phyloP scores from a whole-genome alignment of 176 grass and related monocot species.

The Eragrostis curvula region DNA sequence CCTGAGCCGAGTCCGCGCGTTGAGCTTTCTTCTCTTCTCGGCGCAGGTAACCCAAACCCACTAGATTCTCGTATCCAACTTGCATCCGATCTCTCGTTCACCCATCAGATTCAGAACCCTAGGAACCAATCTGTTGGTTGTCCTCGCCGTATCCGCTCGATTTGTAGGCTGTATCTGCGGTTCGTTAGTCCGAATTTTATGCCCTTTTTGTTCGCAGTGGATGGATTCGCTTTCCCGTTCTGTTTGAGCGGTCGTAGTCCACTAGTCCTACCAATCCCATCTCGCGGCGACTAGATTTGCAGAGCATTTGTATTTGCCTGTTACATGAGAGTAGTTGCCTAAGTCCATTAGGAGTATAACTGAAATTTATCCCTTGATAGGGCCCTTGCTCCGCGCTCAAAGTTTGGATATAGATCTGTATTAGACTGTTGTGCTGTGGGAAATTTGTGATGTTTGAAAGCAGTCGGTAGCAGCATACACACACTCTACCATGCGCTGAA shows the following conservation, averaged over 20 bases:
- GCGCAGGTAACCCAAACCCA: slow-evolving; percentile 17
- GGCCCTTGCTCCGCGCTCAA: not conserved
- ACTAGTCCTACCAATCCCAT: not conserved
- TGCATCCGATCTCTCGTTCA: not conserved
- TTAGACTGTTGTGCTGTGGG: not conserved
- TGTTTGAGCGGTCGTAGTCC: not conserved
- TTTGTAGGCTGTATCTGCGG: not conserved
- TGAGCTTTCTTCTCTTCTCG: not conserved
- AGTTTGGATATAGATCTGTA: not conserved
- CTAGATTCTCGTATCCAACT: not conserved
- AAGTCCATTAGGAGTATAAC: too few relatives aligned
- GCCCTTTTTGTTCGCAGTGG: not conserved
- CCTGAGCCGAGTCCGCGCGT: not conserved
- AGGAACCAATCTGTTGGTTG: not conserved
- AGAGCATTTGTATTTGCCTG: not conserved
- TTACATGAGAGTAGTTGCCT: not conserved
- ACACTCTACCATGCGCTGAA: too few relatives aligned
- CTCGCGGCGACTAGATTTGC: not conserved
- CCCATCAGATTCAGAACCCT: slow-evolving; percentile 31
- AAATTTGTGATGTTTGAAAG: not conserved
- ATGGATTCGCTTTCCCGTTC: not conserved
- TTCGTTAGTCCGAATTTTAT: not conserved
- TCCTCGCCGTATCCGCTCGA: not conserved
- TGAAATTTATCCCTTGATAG: not conserved
- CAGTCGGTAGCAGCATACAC: not conserved